Base-by-base conservation (phyloP, 2,329 filamentous ascomycete species). In the Fusarium sp. region DNA sequence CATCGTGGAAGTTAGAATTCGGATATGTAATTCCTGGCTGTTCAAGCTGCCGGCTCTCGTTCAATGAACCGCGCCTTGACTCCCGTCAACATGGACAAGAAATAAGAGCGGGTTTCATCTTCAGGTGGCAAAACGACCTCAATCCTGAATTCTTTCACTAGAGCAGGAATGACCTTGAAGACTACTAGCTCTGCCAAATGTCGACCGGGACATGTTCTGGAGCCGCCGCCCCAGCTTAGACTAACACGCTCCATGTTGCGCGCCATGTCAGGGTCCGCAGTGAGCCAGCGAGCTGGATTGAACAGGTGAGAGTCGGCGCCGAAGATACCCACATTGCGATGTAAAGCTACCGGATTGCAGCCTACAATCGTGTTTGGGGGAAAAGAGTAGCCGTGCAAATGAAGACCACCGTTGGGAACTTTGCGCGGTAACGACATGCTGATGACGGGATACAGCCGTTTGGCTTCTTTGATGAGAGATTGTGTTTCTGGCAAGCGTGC, bases 221-320 rank as follows among this genome's bases (percentile, higher is more conserved):
- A 79, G 4, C 85, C 84, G 3, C 84, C 85, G 4, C 85, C 85
- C 83, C 84, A 88, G 7, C 79, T 83, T 8, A 88, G 76, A 61
- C 81, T 87, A 49, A 76, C 80, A 15, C 84, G 77, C 17, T 87
- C 84, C 81, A 86, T 86, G 14, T 61, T 69, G 26, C 79, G 78
- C 7, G 73, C 55, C 7, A 62, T 59, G 10, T 72, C 69, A 0
- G 57, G 49, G 0, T 76, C 76, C 11, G 74, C 76, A 3, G 66
- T 67, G 2, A 86, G 73, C 85, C 87, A 88, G 9, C 87, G 80
- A 2, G 79, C 77, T 0, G 86, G 85, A 1, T 76, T 72, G 65
- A 84, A 88, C 0, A 63, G 59, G 1, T 81, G 78, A 0, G 85
- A 79, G 26, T 85, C 80, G 0, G 69, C 26, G 0, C 87, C 87